Conservation (phyloP, 805 yeast genomes). For the Soucietia sequanensis region DNA sequence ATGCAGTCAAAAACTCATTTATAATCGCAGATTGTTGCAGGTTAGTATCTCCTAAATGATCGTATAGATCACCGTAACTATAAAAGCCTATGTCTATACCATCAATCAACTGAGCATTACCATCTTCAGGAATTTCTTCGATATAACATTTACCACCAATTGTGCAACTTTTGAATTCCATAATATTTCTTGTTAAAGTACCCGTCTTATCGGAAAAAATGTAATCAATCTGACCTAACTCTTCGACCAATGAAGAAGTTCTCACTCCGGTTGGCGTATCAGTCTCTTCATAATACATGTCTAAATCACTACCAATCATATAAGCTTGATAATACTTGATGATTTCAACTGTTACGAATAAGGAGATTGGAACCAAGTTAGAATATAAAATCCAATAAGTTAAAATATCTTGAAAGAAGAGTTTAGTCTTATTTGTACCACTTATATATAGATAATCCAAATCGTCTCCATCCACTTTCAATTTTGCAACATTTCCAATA, state of each 20-base stretch:
- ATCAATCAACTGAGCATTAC: conserved; percentile 63
- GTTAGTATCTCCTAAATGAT: conserved; percentile 44
- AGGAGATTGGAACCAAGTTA: conserved; percentile 94
- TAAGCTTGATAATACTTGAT: conserved; percentile 94
- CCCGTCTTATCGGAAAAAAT: conserved; percentile 98
- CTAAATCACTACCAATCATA: conserved; percentile 91
- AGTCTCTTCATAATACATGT: conserved; percentile 80
- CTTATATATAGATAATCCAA: conserved; percentile 67
- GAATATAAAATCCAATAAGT: conserved; percentile 97
- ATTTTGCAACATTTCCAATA: conserved; percentile 79
- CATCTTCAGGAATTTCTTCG: conserved; percentile 88
- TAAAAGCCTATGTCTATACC: conserved; percentile 81
- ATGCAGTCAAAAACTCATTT: conserved; percentile 74
- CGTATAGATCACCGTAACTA: conserved; percentile 62
- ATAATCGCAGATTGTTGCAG: conserved; percentile 47
- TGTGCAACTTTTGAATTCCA: conserved; percentile 94
- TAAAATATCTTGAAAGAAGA: conserved; percentile 82
- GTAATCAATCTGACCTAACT: conserved; percentile 93
- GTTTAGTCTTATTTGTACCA: conserved; percentile 62
- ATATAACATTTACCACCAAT: conserved; percentile 91
- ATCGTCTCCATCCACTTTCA: conserved; percentile 49
- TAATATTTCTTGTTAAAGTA: conserved; percentile 89
- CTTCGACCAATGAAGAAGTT: conserved; percentile 94
- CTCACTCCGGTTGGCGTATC: conserved; percentile 96
- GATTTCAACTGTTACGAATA: conserved; percentile 94